Base-by-base conservation (phyloP, 495 filamentous ascomycete genomes). In the Penicillium waksmanii region DNA sequence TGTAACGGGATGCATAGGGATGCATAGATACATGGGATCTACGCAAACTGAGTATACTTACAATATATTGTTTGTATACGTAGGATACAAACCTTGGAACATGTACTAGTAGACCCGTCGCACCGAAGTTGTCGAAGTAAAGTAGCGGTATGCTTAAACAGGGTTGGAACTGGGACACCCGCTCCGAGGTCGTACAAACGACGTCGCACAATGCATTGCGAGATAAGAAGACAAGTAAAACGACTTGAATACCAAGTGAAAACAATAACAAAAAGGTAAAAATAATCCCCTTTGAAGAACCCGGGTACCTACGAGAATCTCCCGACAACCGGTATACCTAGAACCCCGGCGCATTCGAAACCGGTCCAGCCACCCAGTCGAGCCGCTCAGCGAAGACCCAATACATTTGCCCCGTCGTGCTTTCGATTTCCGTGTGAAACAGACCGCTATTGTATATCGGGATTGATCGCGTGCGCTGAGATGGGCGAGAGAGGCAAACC, bases 61-160 rank as follows among this genome's bases (percentile, higher is more conserved):
- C 25, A 27, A 27, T 27, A 27, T 5, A 27, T 27, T 27, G 25
- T 27, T 27, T 27, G 25, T 27, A 27, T 27, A 27, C 6, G 25
- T 27, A 27, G 2, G 2, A 27, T 7, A 27, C 25, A 27, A 27
- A n/a, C n/a, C n/a, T n/a, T n/a, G n/a, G n/a, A n/a, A 27, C 25
- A 27, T 7, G 6, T 5, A 27, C 25, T 27, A 27, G 25, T 27
- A 27, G 25, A 27, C 25, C 25, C 25, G 25, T 27, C 25, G 13
- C 35, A 25, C 19, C 21, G 11, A 48, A 23, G 44, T 23, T 3
- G 21, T 43, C n/a, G 15, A 43, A 43, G 40, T 43, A 43, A 25
- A 27, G 44, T 27, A 27, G 44, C 44, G 44, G 44, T 48, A 48
- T 48, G 21, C 44, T 48, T 15, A 23, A 48, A 27, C 44, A 48